phyloP scores from a whole-genome alignment of 2,329 filamentous ascomycete species.

The Xylariales sp. region DNA sequence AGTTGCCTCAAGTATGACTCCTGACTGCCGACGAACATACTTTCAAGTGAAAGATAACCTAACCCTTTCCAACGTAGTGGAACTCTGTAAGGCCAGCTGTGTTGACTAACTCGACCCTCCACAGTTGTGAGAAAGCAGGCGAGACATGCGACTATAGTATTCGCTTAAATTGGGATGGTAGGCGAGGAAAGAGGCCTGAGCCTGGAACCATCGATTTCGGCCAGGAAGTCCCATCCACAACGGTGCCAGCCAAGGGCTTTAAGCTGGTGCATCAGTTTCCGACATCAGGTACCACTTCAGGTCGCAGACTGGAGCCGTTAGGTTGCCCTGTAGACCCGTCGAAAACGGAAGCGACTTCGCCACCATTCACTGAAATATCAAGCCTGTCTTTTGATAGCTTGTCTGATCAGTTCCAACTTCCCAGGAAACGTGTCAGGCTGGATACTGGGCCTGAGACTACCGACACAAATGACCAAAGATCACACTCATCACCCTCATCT shows the following conservation, averaged over 20 bases:
- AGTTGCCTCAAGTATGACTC: constrained; percentile 55
- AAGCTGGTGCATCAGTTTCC: constrained; percentile 32
- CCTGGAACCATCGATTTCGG: constrained; percentile 26
- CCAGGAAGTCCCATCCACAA: constrained; percentile 21
- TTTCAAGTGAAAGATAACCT: background rate
- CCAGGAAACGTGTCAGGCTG: constrained; percentile 24
- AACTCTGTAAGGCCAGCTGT: too few relatives aligned
- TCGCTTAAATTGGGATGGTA: constrained; percentile 74
- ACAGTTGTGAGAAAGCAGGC: constrained; percentile 61
- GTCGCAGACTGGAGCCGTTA: constrained; percentile 26
- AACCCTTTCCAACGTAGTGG: too few relatives aligned
- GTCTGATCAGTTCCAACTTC: constrained; percentile 16
- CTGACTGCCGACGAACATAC: background rate
- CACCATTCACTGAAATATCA: constrained; percentile 15
- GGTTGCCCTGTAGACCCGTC: constrained; percentile 16
- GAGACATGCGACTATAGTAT: constrained; percentile 79
- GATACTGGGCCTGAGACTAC: constrained; percentile 16
- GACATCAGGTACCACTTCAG: constrained; percentile 19
- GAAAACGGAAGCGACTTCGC: constrained; percentile 14
- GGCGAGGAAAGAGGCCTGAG: constrained; percentile 54
- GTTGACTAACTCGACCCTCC: too few relatives aligned
- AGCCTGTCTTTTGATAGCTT: constrained; percentile 15
- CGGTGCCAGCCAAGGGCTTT: constrained; percentile 26
- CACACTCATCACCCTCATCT: constrained; percentile 26
- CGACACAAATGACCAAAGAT: constrained; percentile 19